Evolutionary conservation across 805 yeast species (phyloP).

Genomic region (Yarrowia hollandica): DNA sequence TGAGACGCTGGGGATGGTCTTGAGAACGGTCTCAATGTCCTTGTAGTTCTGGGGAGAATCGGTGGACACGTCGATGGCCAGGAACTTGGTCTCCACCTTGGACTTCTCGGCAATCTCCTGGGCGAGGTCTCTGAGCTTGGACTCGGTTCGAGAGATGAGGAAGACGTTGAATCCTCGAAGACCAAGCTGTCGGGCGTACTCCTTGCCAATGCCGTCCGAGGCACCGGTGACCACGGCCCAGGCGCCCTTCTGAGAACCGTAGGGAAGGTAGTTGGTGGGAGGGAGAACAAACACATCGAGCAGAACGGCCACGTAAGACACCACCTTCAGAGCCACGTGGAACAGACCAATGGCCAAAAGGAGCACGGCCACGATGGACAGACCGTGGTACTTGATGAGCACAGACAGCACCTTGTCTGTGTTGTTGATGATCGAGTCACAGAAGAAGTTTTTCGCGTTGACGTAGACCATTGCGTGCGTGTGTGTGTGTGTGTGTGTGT

Average conservation of each 20-base stretch:
- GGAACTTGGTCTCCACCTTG: constrained; percentile 60
- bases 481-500: too few species aligned
- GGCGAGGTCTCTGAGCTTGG: constrained; percentile 69
- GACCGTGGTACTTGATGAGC: constrained; percentile 26
- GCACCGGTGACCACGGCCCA: constrained; percentile 99
- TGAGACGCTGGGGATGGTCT: constrained; percentile 57
- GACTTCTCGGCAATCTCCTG: constrained; percentile 60
- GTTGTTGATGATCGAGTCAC: constrained; percentile 7
- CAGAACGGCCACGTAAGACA: constrained; percentile 56
- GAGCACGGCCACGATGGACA: constrained; percentile 26
- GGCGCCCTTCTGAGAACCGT: constrained; percentile 68
- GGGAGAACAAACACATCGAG: constrained; percentile 58
- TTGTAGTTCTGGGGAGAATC: constrained; percentile 61
- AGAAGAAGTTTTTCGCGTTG: constrained; percentile 18
- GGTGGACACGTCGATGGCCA: constrained; percentile 76
- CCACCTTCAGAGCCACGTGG: constrained; percentile 53
- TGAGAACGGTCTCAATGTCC: constrained; percentile 49
- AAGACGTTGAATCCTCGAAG: constrained; percentile 77
- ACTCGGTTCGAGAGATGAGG: constrained; percentile 77
- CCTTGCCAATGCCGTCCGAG: constrained; percentile 96
- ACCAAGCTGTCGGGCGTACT: constrained; percentile 84
- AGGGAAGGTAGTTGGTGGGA: constrained; percentile 56
- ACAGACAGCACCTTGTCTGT: constrained; percentile 1
- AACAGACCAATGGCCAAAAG: constrained; percentile 50
- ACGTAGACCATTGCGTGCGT: constrained; percentile 10